Evolutionary conservation across 1,284 basidiomycete species (phyloP).

Genomic region (Naganishia sp.): DNA sequence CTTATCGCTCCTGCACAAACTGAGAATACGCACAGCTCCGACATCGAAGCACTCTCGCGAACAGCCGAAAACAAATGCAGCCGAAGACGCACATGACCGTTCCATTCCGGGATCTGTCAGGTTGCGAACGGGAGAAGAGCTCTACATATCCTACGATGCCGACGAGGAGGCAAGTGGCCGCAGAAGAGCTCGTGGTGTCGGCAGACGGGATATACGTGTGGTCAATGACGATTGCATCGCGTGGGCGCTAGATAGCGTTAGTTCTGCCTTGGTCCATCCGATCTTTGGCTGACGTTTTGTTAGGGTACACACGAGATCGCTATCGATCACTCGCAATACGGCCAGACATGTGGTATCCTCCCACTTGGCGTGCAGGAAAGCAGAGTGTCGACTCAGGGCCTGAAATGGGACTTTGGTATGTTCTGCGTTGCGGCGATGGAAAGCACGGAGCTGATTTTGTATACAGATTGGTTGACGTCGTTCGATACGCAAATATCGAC

Average conservation of each 20-base stretch:
- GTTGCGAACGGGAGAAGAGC: slow-evolving; percentile 15
- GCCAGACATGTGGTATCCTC: slow-evolving; percentile 87
- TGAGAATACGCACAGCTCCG: slow-evolving; percentile 45
- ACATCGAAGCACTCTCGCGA: too few species aligned
- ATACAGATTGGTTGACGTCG: slow-evolving; percentile 63
- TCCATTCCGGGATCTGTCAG: slow-evolving; percentile 12
- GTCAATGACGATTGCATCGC: slow-evolving; percentile 84
- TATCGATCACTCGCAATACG: slow-evolving; percentile 71
- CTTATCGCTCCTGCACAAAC: slow-evolving; percentile 78
- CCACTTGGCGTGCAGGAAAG: slow-evolving; percentile 81
- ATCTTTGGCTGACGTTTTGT: slow-evolving; percentile 15
- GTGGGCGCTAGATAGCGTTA: slow-evolving; percentile 79
- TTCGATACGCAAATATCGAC: slow-evolving; percentile 84
- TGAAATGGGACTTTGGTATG: slow-evolving; percentile 86
- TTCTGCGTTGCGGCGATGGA: slow-evolving; percentile 30
- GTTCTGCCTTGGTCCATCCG: slow-evolving; percentile 39
- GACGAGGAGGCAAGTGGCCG: neutral
- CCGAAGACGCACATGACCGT: neutral
- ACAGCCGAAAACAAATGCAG: neutral
- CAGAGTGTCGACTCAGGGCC: slow-evolving; percentile 73
- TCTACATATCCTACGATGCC: slow-evolving; percentile 22
- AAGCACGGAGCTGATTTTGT: neutral
- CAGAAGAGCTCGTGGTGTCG: slow-evolving; percentile 17
- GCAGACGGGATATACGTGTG: slow-evolving; percentile 62
- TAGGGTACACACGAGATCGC: slow-evolving; percentile 78